Evolutionary conservation across 805 yeast genomes (phyloP), one percentile per base, ranked within the genome.

Genomic region (Wickerhamomyces queroliae): DNA sequence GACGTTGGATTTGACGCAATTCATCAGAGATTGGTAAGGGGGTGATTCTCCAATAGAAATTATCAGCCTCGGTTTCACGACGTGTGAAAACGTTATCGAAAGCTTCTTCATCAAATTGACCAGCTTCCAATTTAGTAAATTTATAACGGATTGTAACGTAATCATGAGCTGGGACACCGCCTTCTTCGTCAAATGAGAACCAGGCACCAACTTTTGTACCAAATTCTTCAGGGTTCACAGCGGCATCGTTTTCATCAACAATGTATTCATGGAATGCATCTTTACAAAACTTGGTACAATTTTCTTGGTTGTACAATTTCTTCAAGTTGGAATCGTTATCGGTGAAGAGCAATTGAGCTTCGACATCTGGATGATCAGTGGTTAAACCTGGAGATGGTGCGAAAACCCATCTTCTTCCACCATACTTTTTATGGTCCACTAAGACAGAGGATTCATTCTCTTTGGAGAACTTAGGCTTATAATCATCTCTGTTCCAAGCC

Each of bases 261-360:
- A 89, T 69, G 55, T 72, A 77, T 42, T 88, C 95, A 60, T 90
- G 96, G 72, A 90, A 89, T 2, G 91, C 97, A 62, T 90, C 96
- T 60, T 90, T 90, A 43, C 80, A 82, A 59, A 69, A 88, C 35
- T 76, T 43, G 29, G 76, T 70, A 50, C 83, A 25, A 34, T 55
- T 52, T 53, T 55, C 49, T 49, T 78, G 81, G 24, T 72, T 67
- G 55, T 83, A 90, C 45, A 90, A 68, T 53, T 74, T 74, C 52
- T 74, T 57, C 52, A 76, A 71, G 63, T 90, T 90, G 16, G 96
- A 83, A 57, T 84, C 95, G 61, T 90, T 90, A 43, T 90, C 95
- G 35, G 97, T 90, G 63, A 90, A 90, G 39, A 90, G 60, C 41
- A 87, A 66, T 43, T 67, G 63, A 4, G 96, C 95, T 45, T 80